Evolutionary conservation across 2,329 filamentous ascomycete species (phyloP).

Genomic region (Pseudocercospora fuligena): DNA sequence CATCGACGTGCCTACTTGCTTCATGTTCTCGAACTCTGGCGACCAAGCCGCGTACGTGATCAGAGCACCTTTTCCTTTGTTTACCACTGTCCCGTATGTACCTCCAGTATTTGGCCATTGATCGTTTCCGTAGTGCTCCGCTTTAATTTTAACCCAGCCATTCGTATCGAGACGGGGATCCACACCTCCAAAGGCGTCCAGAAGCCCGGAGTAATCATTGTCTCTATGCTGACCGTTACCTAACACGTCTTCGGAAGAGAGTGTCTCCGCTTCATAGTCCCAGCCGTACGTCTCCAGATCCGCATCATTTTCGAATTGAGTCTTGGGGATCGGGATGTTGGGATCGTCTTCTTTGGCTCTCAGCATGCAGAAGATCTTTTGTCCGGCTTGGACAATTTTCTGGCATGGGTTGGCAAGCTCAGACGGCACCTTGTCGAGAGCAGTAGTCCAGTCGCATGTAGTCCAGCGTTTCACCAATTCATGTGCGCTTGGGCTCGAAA

Average conservation of each 20-base stretch:
- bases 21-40: neutral
- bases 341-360: neutral
- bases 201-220: too few relatives aligned
- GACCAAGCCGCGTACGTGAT: neutral
- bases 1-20: neutral
- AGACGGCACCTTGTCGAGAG: neutral
- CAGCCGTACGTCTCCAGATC: neutral
- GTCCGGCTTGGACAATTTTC: neutral
- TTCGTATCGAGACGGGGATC: too few relatives aligned
- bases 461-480: neutral
- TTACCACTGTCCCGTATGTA: neutral
- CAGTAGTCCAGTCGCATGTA: neutral
- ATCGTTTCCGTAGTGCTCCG: too few relatives aligned
- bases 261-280: neutral
- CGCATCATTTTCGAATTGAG: neutral
- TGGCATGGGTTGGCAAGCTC: neutral
- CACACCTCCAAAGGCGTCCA: too few relatives aligned
- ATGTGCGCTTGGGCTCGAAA: neutral
- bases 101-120: neutral
- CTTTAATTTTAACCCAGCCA: too few relatives aligned
- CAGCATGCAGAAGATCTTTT: neutral
- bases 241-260: too few relatives aligned
- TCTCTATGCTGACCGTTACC: too few relatives aligned
- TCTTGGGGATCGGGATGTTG: neutral
- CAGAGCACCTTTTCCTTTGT: neutral